Evolutionary conservation across 768 basidiomycete genomes (phyloP), one percentile per base, ranked within the genome.

Genomic region (Mycena indigotica): DNA sequence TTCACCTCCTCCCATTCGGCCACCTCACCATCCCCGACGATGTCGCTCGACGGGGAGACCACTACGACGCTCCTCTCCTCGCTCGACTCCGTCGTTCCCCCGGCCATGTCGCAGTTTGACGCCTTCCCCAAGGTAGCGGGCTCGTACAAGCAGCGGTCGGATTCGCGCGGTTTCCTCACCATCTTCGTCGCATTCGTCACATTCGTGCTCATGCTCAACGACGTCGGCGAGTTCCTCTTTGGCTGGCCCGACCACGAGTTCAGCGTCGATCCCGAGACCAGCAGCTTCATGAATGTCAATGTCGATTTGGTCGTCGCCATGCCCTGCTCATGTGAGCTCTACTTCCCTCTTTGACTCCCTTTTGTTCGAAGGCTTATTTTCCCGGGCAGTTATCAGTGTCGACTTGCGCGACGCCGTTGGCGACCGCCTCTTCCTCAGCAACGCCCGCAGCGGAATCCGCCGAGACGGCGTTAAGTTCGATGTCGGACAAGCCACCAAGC

Each of bases 381-480:
- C 10, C 61, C n/a, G n/a, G n/a, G n/a, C n/a, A 98, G 95, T 81
- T 68, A 76, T 98, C 50, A 87, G 84, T 49, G 89, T 98, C 24
- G 96, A 98, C 69, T 70, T 99, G 59, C 79, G 95, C 56, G 96
- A 99, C 70, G 91, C 90, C 0, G 81, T 97, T n/a, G 96, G 96
- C 2, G 96, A 99, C 70, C 80, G 96, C 39, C 67, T 99, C 28
- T 90, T 88, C 69, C 81, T 98, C 57, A 94, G 53, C 41, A 49
- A 30, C 28, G 17, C 50, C 39, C 5, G 85, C 65, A 75, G 76
- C 58, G 85, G 84, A 24, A 85, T 98, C 67, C 84, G 80, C 55
- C 85, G 93, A 53, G 95, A 99, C 66, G 93, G 95, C 35, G 91
- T 92, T 68, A 58, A 83, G 17, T 98, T 96, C 68, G 89, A 92